Evolutionary conservation across 768 basidiomycete genomes (phyloP).

Genomic region (Amyloporia xantha): DNA sequence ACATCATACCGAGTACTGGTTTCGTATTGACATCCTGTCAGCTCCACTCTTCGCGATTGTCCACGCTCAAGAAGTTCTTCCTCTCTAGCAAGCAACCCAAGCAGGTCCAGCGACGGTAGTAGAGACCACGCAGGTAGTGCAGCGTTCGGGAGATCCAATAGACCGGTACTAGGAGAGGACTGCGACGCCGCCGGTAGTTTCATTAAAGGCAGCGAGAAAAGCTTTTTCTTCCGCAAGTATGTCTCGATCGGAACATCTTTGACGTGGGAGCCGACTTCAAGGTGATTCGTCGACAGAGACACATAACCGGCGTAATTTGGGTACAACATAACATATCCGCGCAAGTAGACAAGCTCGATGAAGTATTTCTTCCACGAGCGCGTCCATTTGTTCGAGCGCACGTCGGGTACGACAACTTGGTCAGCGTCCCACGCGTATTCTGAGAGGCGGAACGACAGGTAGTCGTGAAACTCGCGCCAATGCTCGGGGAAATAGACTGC

Average conservation of each 20-base stretch:
- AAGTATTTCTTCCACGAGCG: conserved; percentile 87
- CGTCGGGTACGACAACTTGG: conserved; percentile 54
- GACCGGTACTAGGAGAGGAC: conserved; percentile 20
- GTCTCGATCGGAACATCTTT: conserved; percentile 41
- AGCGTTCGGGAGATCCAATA: conserved; percentile 56
- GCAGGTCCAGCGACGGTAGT: conserved; percentile 63
- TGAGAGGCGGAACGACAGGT: conserved; percentile 67
- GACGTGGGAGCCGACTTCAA: conserved; percentile 81
- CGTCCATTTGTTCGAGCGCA: conserved; percentile 77
- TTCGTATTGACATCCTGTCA: conserved; percentile 18
- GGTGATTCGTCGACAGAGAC: conserved; percentile 86
- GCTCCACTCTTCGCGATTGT: conserved; percentile 17
- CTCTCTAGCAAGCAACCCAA: conserved; percentile 29
- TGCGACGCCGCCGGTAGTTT: conserved; percentile 27
- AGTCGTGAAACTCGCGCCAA: conserved; percentile 83
- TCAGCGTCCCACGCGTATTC: conserved; percentile 34
- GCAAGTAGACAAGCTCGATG: conserved; percentile 77
- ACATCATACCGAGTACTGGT: conserved; percentile 9
- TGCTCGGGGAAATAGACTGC: conserved; percentile 86
- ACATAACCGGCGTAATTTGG: conserved; percentile 69
- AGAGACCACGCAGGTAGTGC: conserved; percentile 44
- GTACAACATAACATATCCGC: conserved; percentile 85
- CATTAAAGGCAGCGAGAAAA: conserved; percentile 73
- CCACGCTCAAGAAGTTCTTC: conserved; percentile 30
- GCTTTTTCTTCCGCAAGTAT: conserved; percentile 47